Conservation (phyloP, 306 rosid species). For the Hippophae rhamnoides region DNA sequence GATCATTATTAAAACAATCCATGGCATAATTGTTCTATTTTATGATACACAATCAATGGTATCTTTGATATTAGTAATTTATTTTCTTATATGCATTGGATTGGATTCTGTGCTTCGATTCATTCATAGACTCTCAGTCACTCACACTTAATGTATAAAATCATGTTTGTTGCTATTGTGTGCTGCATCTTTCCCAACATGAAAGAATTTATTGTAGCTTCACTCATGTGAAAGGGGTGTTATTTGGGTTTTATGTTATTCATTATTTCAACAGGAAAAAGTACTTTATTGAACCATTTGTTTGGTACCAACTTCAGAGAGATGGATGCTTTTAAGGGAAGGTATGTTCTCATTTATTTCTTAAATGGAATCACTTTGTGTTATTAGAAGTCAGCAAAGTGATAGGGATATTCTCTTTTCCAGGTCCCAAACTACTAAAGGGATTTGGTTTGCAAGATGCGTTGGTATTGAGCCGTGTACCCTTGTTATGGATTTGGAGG, state of each 20-base stretch:
- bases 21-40: too few relatives aligned
- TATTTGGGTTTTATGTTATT: neutral
- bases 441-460: constrained; percentile 86
- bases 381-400: neutral
- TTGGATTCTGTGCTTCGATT: too few relatives aligned
- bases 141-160: too few relatives aligned
- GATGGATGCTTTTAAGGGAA: constrained; percentile 92
- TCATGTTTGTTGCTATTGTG: too few relatives aligned
- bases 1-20: too few relatives aligned
- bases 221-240: neutral
- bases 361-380: neutral
- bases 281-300: constrained; percentile 80
- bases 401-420: constrained; percentile 2
- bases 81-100: too few relatives aligned
- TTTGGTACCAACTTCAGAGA: constrained; percentile 74
- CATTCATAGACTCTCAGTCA: too few relatives aligned
- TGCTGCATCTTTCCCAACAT: too few relatives aligned
- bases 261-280: constrained; percentile 56
- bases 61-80: too few relatives aligned
- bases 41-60: too few relatives aligned
- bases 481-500: constrained; percentile 96
- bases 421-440: constrained; percentile 89
- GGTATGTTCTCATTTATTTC: constrained; percentile 34
- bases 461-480: constrained; percentile 77
- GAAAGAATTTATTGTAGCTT: too few relatives aligned